phyloP scores from a whole-genome alignment of 805 yeast species.

The Gaillardinia entomophila region DNA sequence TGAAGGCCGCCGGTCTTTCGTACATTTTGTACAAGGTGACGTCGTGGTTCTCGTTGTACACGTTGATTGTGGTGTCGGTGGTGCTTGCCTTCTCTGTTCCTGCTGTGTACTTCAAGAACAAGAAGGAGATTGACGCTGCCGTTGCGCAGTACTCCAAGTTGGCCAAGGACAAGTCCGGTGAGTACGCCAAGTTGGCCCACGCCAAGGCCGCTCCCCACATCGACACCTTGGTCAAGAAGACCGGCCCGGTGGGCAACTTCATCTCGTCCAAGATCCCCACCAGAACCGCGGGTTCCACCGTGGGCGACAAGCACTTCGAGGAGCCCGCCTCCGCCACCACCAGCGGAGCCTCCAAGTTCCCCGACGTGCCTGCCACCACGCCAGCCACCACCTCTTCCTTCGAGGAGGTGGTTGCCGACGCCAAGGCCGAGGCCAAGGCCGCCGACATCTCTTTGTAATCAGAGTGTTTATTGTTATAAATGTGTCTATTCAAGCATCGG shows the following conservation, averaged over 20 bases:
- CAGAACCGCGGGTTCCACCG: constrained; percentile 71
- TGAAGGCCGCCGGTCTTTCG: constrained; percentile 63
- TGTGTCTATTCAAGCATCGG: constrained; percentile 1
- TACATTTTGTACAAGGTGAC: constrained; percentile 67
- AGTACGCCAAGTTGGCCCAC: constrained; percentile 32
- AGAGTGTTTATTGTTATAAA: constrained; percentile 2
- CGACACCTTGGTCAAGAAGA: constrained; percentile 49
- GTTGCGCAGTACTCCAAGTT: constrained; percentile 39
- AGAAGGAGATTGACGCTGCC: constrained; percentile 69
- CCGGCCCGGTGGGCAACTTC: constrained; percentile 63
- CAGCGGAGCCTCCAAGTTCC: constrained; percentile 34
- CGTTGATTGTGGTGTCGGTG: constrained; percentile 52
- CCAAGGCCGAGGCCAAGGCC: constrained; percentile 9
- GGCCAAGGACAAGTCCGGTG: constrained; percentile 47
- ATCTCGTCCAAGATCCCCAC: constrained; percentile 52
- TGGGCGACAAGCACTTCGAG: constrained; percentile 26
- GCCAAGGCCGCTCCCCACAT: constrained; percentile 51
- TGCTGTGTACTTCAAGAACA: constrained; percentile 63
- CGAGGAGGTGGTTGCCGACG: constrained; percentile 19
- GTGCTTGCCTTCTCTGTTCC: constrained; percentile 71
- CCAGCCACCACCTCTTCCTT: constrained; percentile 7
- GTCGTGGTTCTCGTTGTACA: constrained; percentile 68
- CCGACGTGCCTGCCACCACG: constrained; percentile 31
- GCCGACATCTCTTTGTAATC: background rate
- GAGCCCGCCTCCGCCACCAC: constrained; percentile 20